Percentiles rank a stretch among this genome's conserved stretches.
Conservation (phyloP, 208 protist species). For the Acanthamoeba triangularis region DNA sequence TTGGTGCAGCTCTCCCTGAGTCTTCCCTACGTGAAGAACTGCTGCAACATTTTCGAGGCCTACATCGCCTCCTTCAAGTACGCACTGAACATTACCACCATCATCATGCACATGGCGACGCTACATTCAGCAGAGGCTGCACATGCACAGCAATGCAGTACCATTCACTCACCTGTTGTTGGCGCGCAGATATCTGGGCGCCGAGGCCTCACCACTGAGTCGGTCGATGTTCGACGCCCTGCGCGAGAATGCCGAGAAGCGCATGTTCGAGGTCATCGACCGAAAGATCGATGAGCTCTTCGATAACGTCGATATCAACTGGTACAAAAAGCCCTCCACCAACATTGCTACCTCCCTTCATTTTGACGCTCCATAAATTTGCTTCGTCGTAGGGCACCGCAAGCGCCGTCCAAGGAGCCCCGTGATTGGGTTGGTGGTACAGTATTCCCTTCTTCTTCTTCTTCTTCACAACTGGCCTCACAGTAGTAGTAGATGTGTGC, state of each 20-base stretch:
- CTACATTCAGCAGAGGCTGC: background rate
- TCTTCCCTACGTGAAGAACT: slow-evolving; percentile 33
- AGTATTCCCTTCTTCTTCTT: background rate
- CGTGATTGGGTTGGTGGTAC: slow-evolving; percentile 36
- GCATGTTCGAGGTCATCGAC: slow-evolving; percentile 48
- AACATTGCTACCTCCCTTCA: background rate
- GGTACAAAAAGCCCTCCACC: background rate
- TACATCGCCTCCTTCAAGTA: slow-evolving; percentile 43
- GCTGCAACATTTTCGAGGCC: slow-evolving; percentile 29
- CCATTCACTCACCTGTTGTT: background rate
- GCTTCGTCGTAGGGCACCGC: background rate
- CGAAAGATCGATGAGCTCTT: slow-evolving; percentile 60
- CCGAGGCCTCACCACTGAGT: background rate
- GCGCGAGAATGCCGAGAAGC: slow-evolving; percentile 47
- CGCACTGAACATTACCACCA: too few relatives aligned
- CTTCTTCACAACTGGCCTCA: too few relatives aligned
- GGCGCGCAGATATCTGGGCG: background rate
- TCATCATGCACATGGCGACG: background rate
- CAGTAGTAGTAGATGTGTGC: too few relatives aligned
- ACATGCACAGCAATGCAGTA: background rate
- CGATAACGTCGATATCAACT: slow-evolving; percentile 36
- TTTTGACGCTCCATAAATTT: background rate
- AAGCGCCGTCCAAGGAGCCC: slow-evolving; percentile 5
- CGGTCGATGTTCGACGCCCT: slow-evolving; percentile 21
- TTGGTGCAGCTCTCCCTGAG: slow-evolving; percentile 36